These are phyloP conservation scores for Ophiobolus disseminans DNA, from an alignment of 2,329 filamentous ascomycete genomes.

Conservation along the genomic window DNA sequence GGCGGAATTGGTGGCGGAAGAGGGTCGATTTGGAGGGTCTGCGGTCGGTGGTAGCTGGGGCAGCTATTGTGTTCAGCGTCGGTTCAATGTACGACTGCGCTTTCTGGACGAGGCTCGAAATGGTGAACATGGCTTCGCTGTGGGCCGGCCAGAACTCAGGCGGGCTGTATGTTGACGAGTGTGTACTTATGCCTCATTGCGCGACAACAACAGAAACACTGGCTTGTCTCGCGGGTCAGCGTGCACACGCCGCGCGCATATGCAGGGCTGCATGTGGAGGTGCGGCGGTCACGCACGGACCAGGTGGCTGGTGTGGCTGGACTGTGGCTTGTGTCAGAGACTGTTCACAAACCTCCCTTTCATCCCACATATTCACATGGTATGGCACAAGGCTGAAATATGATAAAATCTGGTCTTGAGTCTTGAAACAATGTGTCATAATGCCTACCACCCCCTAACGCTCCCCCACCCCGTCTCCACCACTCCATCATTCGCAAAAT, in stretches of 20 bases:
- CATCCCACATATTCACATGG: too few species aligned
- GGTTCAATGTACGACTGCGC: conserved; percentile 95
- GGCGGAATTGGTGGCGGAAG: conserved; percentile 95
- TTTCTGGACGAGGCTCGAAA: conserved; percentile 89
- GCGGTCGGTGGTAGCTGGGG: conserved; percentile 72
- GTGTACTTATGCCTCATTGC: conserved; percentile 37
- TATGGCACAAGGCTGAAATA: too few species aligned
- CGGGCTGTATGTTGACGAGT: conserved; percentile 19
- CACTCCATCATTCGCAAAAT: conserved; percentile 19
- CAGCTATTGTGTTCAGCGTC: conserved; percentile 68
- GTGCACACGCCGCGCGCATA: conserved; percentile 17
- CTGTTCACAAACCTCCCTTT: too few species aligned
- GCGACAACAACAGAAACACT: conserved; percentile 16
- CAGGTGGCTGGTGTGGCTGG: too few species aligned
- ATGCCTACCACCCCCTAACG: conserved; percentile 9
- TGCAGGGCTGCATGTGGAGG: conserved; percentile 22
- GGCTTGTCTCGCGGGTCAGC: conserved; percentile 23
- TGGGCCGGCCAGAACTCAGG: conserved; percentile 18
- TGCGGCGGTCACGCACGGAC: too few species aligned
- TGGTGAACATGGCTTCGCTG: conserved; percentile 55
- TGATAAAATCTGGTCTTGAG: too few species aligned
- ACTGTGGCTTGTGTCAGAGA: too few species aligned
- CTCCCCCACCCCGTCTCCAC: conserved; percentile 13
- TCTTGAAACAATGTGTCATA: too few species aligned
- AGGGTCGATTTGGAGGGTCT: conserved; percentile 90